Conservation (phyloP, 2,329 filamentous ascomycete species). For the Pyricularia grisea region DNA sequence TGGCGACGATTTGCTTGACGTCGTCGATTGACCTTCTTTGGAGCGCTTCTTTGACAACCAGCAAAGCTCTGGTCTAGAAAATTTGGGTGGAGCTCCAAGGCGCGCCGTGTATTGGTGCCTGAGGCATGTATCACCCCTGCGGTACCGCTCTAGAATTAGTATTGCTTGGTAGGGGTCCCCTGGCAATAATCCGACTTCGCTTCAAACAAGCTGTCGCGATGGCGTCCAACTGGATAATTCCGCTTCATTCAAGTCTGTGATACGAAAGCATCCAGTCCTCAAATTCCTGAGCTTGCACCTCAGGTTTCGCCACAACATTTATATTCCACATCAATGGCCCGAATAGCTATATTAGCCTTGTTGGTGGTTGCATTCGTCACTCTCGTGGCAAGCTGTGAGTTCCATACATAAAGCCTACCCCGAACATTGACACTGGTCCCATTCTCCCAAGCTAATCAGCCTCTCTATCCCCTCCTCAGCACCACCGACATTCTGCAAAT, state of each 20-base stretch:
- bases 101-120: neutral
- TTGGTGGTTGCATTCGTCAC: conserved; percentile 24
- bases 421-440: neutral
- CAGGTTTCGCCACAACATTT: neutral
- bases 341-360: conserved; percentile 25
- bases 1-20: neutral
- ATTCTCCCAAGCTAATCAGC: neutral
- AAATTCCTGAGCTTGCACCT: neutral
- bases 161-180: neutral
- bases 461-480: conserved; percentile 26
- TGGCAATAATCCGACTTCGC: neutral
- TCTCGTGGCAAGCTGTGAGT: conserved; percentile 32
- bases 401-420: too few species aligned
- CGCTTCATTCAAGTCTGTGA: neutral
- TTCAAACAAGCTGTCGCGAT: neutral
- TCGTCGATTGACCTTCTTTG: neutral
- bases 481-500: conserved; percentile 59
- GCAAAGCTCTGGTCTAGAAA: neutral
- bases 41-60: neutral
- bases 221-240: neutral
- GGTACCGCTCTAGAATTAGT: neutral
- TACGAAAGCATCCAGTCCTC: neutral
- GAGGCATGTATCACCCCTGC: neutral
- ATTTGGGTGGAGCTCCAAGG: conserved; percentile 1
- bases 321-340: conserved; percentile 23